Evolutionary conservation across 345 rosid species (phyloP).

Genomic region (Excoecaria cochinchinensis): DNA sequence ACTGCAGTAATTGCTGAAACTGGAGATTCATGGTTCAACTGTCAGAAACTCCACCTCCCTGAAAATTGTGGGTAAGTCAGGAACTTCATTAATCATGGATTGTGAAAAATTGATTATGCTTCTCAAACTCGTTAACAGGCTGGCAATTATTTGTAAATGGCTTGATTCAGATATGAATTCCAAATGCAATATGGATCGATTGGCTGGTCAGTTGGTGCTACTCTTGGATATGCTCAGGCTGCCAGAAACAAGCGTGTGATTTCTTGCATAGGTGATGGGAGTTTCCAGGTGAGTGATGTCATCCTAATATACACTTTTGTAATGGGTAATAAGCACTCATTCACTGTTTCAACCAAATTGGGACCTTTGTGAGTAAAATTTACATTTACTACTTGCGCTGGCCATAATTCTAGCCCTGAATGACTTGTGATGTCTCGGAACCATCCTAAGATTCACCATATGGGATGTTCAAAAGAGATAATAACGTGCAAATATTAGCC

Average conservation of each 20-base stretch:
- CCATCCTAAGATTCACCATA: no score
- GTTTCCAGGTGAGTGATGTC: slow-evolving; percentile 56
- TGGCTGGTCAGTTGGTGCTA: slow-evolving; percentile 81
- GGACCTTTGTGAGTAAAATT: neutral
- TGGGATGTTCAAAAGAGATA: no score
- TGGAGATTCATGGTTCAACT: slow-evolving; percentile 82
- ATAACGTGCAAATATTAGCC: no score
- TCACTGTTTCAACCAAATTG: neutral
- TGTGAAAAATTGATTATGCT: neutral
- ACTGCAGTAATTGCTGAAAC: slow-evolving; percentile 71
- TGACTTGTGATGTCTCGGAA: no score
- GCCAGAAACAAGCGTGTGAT: slow-evolving; percentile 64
- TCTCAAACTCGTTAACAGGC: neutral
- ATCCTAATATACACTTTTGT: neutral
- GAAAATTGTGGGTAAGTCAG: slow-evolving; percentile 62
- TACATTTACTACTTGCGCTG: no score
- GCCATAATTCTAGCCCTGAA: no score
- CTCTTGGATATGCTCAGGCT: slow-evolving; percentile 75
- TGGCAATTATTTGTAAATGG: slow-evolving; percentile 9
- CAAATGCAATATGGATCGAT: slow-evolving; percentile 85
- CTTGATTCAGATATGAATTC: slow-evolving; percentile 55
- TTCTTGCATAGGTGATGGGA: slow-evolving; percentile 77
- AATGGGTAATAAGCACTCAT: neutral
- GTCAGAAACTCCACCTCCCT: slow-evolving; percentile 71
- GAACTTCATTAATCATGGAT: neutral